Base-by-base conservation (phyloP, 768 basidiomycete genomes). In the Cubamyces lactineus region DNA sequence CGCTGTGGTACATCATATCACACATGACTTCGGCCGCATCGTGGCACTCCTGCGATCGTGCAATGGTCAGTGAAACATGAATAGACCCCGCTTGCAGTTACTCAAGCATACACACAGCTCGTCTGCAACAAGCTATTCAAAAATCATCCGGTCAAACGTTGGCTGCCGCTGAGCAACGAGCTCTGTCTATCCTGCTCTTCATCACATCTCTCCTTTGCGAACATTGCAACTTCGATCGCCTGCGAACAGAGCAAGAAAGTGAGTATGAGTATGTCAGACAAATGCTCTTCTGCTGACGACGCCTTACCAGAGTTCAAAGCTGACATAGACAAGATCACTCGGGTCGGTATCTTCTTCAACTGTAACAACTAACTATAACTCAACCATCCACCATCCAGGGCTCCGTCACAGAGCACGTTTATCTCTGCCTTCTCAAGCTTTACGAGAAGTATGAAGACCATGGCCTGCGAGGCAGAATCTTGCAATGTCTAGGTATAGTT, bases 191-290 rank as follows among this genome's bases (percentile, higher is more conserved):
- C 21, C 80, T 97, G 23, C 86, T 94, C 21, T 90, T 89, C 68
- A 95, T 98, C 48, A 86, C 90, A 1, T 83, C 94, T 0, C 76
- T 98, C 0, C 84, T 98, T 0, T 90, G 88, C 42, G 94, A 98
- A 73, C 84, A 96, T 70, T 96, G 92, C 66, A 81, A 94, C 62
- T 94, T 98, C 68, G 96, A 98, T 70, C 75, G 77, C 1, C 75
- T 98, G 12, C 83, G 93, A 17, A 67, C 66, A 13, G 87, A 89
- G 42, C 78, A 85, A 66, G 71, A 79, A 7, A 81, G 91, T 92
- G 69, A 47, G 86, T 77, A 13, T 16, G 48, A 52, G 16, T 30
- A 39, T 21, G 2, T 30, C n/a, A 21, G 16, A 23, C 3, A 12
- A 28, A 2, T 24, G 1, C 19, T 13, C 13, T 15, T 3, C 16